Base-by-base conservation (phyloP, 441 rosid genomes). In the Aleurites moluccanus region DNA sequence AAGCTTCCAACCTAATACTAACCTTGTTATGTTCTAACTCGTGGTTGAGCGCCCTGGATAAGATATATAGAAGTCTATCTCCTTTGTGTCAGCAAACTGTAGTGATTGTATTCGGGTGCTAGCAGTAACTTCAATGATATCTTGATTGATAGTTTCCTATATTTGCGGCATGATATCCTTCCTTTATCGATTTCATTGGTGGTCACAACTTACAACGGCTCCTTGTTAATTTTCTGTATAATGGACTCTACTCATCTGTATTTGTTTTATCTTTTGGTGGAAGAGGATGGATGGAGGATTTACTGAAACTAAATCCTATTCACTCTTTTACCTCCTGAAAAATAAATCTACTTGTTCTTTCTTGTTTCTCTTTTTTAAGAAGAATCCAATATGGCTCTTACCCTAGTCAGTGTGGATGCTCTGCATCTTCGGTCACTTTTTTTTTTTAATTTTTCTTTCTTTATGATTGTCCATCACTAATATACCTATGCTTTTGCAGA, bases 401-500 rank as follows among this genome's bases (percentile, higher is more conserved):
- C 20, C 11, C 64, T 33, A 65, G 52, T 23, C 35, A n/a, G 52
- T 59, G 49, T 63, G n/a, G 23, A 42, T 68, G 67, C n/a, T n/a
- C 28, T 56, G 71, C 27, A 25, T 33, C 10, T 52, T 70, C 18
- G 21, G 9, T 49, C 33, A 35, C 28, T 62, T 38, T 15, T 38
- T 27, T 59, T 30, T 47, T n/a, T 49, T 6, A 38, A n/a, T n/a
- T 6, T 38, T 38, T 38, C 40, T 38, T 28, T 38, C 66, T 73
- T 70, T 60, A 35, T 65, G 35, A 65, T 62, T 28, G 65, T 49
- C 55, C 60, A 15, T 44, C 64, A 74, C 56, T 77, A 61, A 75
- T 63, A 73, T 78, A 67, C 35, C 67, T 60, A 67, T 68, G 65
- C 77, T 68, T 80, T 84, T 86, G 80, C 93, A 97, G 98, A 94